Evolutionary conservation across 2,329 filamentous ascomycete genomes (phyloP).

Genomic region (Cadophora gregata): DNA sequence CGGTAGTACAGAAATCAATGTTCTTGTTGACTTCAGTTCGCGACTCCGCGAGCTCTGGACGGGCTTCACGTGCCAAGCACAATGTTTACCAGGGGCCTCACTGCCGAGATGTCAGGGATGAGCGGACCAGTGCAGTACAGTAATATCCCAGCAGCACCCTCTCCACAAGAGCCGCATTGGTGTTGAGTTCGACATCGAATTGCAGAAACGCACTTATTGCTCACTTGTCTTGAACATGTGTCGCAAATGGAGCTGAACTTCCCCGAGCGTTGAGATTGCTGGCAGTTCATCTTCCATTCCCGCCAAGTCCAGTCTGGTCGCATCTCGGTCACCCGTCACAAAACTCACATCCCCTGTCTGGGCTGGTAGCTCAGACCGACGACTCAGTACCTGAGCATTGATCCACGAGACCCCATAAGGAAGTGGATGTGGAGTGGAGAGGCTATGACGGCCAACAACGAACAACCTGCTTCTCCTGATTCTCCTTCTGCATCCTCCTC

Average conservation of each 20-base stretch:
- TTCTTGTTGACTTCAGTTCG: background rate
- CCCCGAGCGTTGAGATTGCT: background rate
- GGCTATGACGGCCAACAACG: background rate
- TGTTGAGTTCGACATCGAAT: background rate
- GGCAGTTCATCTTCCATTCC: background rate
- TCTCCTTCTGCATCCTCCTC: conserved; percentile 11
- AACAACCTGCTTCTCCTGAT: conserved; percentile 14
- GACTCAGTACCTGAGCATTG: conserved; percentile 7
- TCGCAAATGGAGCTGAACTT: background rate
- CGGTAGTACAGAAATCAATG: background rate
- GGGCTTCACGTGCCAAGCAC: conserved; percentile 7
- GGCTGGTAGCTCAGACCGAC: conserved; percentile 13
- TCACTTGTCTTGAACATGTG: background rate
- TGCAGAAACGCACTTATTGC: background rate
- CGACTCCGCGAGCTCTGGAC: background rate
- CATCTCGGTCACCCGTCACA: conserved; percentile 8
- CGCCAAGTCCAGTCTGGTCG: background rate
- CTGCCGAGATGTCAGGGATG: conserved; percentile 17
- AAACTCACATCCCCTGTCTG: conserved; percentile 16
- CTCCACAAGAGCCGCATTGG: background rate
- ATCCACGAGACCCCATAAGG: conserved; percentile 10
- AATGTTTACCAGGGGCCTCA: conserved; percentile 1
- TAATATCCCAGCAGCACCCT: conserved; percentile 5
- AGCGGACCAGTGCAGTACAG: background rate
- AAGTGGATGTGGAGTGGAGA: conserved; percentile 12